Base-by-base conservation (phyloP, 2,329 filamentous ascomycete species). In the Scleromitrula shiraiana region DNA sequence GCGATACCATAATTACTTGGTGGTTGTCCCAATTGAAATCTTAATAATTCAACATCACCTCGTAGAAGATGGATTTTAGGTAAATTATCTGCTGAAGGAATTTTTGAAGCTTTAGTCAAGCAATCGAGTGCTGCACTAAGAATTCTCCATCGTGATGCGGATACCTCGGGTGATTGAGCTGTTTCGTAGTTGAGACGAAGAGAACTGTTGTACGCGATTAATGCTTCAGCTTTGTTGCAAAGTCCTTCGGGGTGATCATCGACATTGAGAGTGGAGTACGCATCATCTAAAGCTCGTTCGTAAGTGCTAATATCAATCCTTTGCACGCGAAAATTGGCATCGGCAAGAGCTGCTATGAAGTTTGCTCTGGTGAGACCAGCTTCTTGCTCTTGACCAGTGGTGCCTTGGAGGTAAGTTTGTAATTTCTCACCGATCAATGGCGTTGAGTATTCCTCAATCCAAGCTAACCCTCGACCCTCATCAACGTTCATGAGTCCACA, bases 371-470 rank as follows among this genome's bases (percentile, higher is more conserved):
- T 72, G 20, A 84, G 67, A 3, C 68, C 65, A 17, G 75, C 70
- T 57, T 82, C 77, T 36, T 73, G 65, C 35, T 70, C 65, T 50
- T 69, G 64, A 53, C 68, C 62, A 44, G 68, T 64, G 9, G 50
- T 55, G 32, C 40, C 42, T 52, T 68, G 62, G 12, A 77, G 65
- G 49, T 80, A 77, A n/a, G 63, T 59, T 3, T 74, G 70, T 2
- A 82, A 69, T 46, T 74, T 80, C 20, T 70, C 68, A 23, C 72
- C 68, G 3, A 78, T 64, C 8, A 82, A 68, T 14, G 70, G 67
- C 2, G 68, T 65, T 1, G 77, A 77, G 49, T 75, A 72, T 53
- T 80, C 71, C 50, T 80, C 75, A 45, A 79, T 72, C 67, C 76
- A 76, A n/a, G 74, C 70, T 14, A 83, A 67, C 9, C 66, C 67